Conservation (phyloP, 148 eudicot genomes). For the Silene conica region DNA sequence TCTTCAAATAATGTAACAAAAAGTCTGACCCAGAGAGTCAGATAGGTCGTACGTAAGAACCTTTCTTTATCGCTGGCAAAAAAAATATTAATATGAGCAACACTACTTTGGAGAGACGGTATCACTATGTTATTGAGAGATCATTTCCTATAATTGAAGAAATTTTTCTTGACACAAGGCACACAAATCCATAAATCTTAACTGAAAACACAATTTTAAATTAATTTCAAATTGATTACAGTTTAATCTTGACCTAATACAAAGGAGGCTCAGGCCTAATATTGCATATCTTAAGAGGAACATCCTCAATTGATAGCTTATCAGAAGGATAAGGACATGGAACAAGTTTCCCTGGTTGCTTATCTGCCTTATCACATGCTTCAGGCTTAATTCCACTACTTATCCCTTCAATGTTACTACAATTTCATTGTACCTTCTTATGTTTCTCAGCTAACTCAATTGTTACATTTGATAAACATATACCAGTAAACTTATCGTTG, state of each 20-base stretch:
- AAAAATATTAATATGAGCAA: no score
- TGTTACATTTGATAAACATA: slow-evolving; percentile 81
- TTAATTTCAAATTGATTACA: neutral
- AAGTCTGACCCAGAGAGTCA: no score
- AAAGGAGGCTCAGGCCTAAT: slow-evolving; percentile 21
- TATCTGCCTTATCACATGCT: slow-evolving; percentile 59
- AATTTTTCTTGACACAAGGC: neutral
- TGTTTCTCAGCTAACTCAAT: slow-evolving; percentile 45
- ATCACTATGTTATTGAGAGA: no score
- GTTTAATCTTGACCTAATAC: neutral
- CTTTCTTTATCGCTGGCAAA: no score
- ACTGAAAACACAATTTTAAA: no score
- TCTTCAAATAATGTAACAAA: no score
- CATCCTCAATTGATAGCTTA: slow-evolving; percentile 52
- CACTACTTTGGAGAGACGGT: no score
- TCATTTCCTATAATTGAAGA: no score
- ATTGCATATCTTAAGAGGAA: slow-evolving; percentile 49
- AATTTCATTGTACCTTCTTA: slow-evolving; percentile 73
- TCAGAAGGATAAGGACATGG: slow-evolving; percentile 65
- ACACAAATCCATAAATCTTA: no score
- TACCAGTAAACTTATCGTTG: slow-evolving; percentile 64
- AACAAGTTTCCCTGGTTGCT: slow-evolving; percentile 26
- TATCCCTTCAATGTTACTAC: slow-evolving; percentile 56
- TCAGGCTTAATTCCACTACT: slow-evolving; percentile 63
- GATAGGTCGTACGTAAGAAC: no score